These are phyloP conservation scores for Paraconiothyrium brasiliense DNA, from an alignment of 2,329 filamentous ascomycete species.

Conservation along the genomic window DNA sequence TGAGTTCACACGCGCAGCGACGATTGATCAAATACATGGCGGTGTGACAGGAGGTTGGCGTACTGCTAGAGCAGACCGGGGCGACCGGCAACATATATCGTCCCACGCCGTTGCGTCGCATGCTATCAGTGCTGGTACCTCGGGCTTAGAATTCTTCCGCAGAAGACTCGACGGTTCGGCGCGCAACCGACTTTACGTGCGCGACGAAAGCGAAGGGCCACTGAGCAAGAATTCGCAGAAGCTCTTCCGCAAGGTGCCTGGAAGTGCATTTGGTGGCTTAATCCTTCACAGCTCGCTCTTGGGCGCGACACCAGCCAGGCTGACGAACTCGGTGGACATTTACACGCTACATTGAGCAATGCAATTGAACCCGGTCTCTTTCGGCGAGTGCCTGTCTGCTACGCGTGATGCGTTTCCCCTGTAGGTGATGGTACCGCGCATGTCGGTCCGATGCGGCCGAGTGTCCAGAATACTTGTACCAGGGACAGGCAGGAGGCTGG, in stretches of 20 bases:
- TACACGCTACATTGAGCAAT: constrained; percentile 30
- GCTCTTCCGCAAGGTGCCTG: constrained; percentile 31
- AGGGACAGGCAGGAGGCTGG: constrained; percentile 32
- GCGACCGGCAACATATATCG: constrained; percentile 13
- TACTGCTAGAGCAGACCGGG: constrained; percentile 6
- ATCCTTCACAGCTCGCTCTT: constrained; percentile 34
- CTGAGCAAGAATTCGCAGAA: constrained; percentile 28
- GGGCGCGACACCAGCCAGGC: constrained; percentile 27
- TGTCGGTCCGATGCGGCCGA: background rate
- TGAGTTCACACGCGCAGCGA: constrained; percentile 29
- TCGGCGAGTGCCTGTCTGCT: background rate
- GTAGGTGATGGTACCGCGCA: background rate
- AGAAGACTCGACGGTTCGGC: constrained; percentile 34
- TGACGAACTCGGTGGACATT: constrained; percentile 38
- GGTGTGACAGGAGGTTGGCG: background rate
- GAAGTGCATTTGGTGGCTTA: constrained; percentile 31
- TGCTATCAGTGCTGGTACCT: constrained; percentile 22
- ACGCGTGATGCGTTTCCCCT: constrained; percentile 19
- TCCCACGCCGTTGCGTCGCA: constrained; percentile 21
- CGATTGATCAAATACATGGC: constrained; percentile 25
- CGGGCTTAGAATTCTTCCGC: constrained; percentile 32
- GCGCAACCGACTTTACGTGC: constrained; percentile 35
- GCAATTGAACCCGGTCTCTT: constrained; percentile 16
- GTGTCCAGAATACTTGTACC: constrained; percentile 1
- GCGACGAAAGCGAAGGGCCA: constrained; percentile 22